Evolutionary conservation across 495 filamentous ascomycete genomes (phyloP).

Genomic region (Podospora fimiseda): DNA sequence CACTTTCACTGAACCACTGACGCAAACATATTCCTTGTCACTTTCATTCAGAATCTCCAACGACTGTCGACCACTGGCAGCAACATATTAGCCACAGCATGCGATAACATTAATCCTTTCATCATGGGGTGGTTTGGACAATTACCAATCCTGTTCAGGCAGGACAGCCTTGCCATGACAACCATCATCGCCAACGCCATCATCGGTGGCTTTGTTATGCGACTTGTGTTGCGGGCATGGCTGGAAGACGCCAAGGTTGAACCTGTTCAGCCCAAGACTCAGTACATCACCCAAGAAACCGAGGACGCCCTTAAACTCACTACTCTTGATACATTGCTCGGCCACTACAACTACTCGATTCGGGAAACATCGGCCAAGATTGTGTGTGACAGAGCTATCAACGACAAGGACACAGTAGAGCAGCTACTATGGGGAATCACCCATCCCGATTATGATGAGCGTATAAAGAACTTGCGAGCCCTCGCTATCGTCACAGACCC

Average conservation of each 20-base stretch:
- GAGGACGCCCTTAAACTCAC: constrained; percentile 45
- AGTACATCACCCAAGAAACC: constrained; percentile 56
- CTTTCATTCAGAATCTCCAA: not conserved
- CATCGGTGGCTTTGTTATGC: constrained; percentile 32
- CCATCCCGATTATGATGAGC: constrained; percentile 42
- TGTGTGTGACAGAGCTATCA: constrained; percentile 45
- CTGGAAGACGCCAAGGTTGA: constrained; percentile 44
- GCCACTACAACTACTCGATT: constrained; percentile 48
- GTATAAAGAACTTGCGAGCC: constrained; percentile 42
- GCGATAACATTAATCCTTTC: not conserved
- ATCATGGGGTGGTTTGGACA: not conserved
- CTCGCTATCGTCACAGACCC: constrained; percentile 33
- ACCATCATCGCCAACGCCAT: constrained; percentile 34
- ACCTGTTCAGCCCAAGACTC: constrained; percentile 44
- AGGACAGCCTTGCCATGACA: constrained; percentile 36
- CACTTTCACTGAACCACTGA: not conserved
- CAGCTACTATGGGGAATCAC: constrained; percentile 46
- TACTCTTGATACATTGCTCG: constrained; percentile 46
- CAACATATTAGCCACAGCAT: not conserved
- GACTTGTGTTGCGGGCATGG: constrained; percentile 34
- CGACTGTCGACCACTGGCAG: not conserved
- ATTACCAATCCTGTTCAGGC: not conserved
- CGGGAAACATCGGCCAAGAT: constrained; percentile 48
- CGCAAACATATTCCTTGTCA: not conserved
- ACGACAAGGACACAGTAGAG: constrained; percentile 38